Evolutionary conservation across 768 basidiomycete genomes (phyloP), one percentile per base, ranked within the genome.

Genomic region (Tephrocybe rancida): DNA sequence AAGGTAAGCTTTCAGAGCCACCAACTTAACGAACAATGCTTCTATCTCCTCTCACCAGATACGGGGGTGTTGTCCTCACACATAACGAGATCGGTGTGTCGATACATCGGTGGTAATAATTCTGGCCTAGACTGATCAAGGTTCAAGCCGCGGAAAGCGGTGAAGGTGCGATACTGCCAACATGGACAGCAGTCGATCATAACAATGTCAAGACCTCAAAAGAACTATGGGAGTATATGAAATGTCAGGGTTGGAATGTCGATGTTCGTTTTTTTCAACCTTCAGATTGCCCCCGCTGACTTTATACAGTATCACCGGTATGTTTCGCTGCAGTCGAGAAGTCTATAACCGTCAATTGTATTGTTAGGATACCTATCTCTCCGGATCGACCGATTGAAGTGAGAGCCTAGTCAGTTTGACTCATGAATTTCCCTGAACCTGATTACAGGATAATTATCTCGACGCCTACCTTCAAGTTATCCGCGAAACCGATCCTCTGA

Each of bases 351-450:
- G 22, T 10, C 22, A 26, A 46, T 42, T 22, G 34, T 37, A 26
- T 25, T 38, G 24, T 27, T 44, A 92, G 92, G 14, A 95, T 97
- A 45, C 96, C 97, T n/a, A 95, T 99, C 49, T 89, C 93, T 9
- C 91, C 92, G 0, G 88, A 95, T 65, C 86, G 88, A 5, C 90
- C 90, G 0, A 93, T 98, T 43, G 95, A 97, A 72, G 91, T 87
- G 64, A 34, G 48, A 9, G 34, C 52, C 48, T 22, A 22, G 16
- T 32, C 29, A 18, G 24, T 34, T 35, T 22, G 0, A 32, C 7
- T 44, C 10, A 49, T 37, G 19, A 37, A 4, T 22, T 26, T 7
- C 22, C 22, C 48, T 44, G 48, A 50, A 44, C n/a, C 48, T 21
- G n/a, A 22, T 27, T 32, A 2, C 55, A 91, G 86, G 91, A 97